Evolutionary conservation across 2,329 filamentous ascomycete genomes (phyloP).

Genomic region (Diaporthe humulicola): DNA sequence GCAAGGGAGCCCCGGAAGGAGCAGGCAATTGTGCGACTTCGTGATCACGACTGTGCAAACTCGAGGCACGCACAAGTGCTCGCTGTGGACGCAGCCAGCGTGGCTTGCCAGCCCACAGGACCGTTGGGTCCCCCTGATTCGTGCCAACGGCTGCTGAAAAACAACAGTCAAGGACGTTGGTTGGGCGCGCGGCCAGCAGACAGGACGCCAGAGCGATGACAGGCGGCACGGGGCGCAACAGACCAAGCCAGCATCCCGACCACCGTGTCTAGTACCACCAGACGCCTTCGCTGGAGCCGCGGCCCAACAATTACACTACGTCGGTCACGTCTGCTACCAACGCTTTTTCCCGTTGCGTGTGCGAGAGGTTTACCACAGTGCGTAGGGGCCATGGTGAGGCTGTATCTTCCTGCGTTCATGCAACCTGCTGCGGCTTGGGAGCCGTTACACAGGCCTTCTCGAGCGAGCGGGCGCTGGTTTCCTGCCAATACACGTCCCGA

Average conservation of each 20-base stretch:
- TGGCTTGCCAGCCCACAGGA: constrained; percentile 21
- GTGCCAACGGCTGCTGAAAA: constrained; percentile 20
- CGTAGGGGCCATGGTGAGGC: not conserved
- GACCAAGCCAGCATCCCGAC: constrained; percentile 6
- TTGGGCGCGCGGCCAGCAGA: not conserved
- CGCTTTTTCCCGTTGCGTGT: constrained; percentile 3
- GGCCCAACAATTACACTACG: not conserved
- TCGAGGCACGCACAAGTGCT: constrained; percentile 23
- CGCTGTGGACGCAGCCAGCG: not conserved
- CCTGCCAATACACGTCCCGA: constrained; percentile 15
- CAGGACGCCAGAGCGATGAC: constrained; percentile 21
- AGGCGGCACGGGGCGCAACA: constrained; percentile 29
- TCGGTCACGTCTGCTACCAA: constrained; percentile 6
- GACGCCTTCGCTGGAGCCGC: not conserved
- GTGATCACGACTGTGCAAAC: not conserved
- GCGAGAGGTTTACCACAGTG: constrained; percentile 12
- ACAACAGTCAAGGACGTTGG: not conserved
- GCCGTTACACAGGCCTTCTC: constrained; percentile 27
- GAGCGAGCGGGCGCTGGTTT: constrained; percentile 24
- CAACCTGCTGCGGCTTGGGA: constrained; percentile 21
- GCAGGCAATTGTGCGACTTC: constrained; percentile 16
- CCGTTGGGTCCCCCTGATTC: constrained; percentile 1
- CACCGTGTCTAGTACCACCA: not conserved
- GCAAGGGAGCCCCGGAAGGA: constrained; percentile 12
- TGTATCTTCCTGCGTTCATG: constrained; percentile 13